Percentiles rank a stretch among this genome's conserved stretches.
These are phyloP conservation scores for Klebsormidium nitens DNA, from an alignment of 139 green algal genomes.

Conservation along the genomic window DNA sequence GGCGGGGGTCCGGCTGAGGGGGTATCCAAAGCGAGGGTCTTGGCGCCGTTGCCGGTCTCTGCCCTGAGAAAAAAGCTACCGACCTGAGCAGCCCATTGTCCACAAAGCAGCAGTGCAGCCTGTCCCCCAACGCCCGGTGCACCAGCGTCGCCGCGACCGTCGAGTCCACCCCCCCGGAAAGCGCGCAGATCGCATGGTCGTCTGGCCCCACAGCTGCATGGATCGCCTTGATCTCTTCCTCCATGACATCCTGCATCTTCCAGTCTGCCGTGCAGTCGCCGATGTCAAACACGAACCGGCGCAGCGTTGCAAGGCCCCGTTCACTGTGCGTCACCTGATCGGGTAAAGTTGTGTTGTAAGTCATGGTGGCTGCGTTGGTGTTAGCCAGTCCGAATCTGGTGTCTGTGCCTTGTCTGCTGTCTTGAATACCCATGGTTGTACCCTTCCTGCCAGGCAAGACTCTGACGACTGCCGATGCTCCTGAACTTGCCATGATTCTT, in stretches of 20 bases:
- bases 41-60: no score
- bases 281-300: constrained; percentile 84
- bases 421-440: no score
- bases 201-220: constrained; percentile 61
- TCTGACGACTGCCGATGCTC: no score
- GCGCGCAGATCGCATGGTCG: constrained; percentile 94
- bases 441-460: no score
- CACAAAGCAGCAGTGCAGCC: constrained; percentile 98
- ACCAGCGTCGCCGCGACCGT: constrained; percentile 94
- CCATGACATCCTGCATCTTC: constrained; percentile 93
- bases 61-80: no score
- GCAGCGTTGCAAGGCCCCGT: constrained; percentile 76
- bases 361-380: no score
- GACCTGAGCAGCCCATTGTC: constrained; percentile 91
- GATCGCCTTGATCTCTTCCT: constrained; percentile 66
- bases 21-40: no score
- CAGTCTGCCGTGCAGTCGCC: constrained; percentile 68
- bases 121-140: constrained; percentile 85
- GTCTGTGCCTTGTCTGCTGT: no score
- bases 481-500: no score
- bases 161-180: constrained; percentile 94
- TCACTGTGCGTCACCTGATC: constrained; percentile 72
- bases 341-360: no score
- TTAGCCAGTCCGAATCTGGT: no score
- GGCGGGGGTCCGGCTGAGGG: no score